Conservation (phyloP, 768 basidiomycete species). For the Kwoniella mangroviensis region DNA sequence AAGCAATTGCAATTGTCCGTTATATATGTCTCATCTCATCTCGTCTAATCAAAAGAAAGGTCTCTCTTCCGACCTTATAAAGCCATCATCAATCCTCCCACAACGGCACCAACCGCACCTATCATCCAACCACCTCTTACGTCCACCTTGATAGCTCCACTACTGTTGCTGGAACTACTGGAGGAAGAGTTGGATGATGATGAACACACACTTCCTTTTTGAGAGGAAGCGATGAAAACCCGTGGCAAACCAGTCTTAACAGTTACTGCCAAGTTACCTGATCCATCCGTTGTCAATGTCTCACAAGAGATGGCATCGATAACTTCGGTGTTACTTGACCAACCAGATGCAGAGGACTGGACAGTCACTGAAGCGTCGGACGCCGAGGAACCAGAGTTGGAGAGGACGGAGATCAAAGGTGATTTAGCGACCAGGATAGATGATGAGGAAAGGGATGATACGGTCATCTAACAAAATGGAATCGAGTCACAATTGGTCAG, state of each 20-base stretch:
- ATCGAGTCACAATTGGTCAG: not conserved
- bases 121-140: not conserved
- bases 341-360: slow-evolving; percentile 36
- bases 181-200: not conserved
- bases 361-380: slow-evolving; percentile 35
- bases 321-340: slow-evolving; percentile 35
- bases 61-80: not conserved
- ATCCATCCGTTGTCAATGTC: slow-evolving; percentile 40
- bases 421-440: slow-evolving; percentile 50
- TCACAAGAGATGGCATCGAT: slow-evolving; percentile 51
- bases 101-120: slow-evolving; percentile 2
- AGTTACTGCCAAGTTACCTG: slow-evolving; percentile 44
- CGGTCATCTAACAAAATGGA: slow-evolving; percentile 31
- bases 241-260: slow-evolving; percentile 44
- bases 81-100: slow-evolving; percentile 9
- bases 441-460: slow-evolving; percentile 33
- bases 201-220: slow-evolving; percentile 40
- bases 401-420: slow-evolving; percentile 50
- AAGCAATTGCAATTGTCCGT: slow-evolving; percentile 3
- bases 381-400: slow-evolving; percentile 45
- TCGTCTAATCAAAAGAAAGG: too few species aligned
- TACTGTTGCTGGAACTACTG: not conserved
- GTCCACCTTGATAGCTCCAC: slow-evolving; percentile 6
- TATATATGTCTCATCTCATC: not conserved
- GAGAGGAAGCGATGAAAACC: slow-evolving; percentile 42